Conservation (phyloP, 192 early-diverging fungal species). For the Cladochytrium replicatum region DNA sequence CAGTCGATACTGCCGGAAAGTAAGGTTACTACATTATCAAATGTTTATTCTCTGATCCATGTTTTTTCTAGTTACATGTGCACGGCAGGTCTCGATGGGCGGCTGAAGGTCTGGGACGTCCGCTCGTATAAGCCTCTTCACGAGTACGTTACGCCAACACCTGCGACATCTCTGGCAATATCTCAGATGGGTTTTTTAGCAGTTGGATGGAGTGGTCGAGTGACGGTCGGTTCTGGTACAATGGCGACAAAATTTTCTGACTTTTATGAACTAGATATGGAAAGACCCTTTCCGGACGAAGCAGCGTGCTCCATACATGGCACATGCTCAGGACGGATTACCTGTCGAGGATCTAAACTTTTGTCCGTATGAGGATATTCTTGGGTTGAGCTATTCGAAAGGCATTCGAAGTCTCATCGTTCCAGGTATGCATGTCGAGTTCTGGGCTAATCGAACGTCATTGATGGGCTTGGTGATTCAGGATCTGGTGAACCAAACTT, state of each 20-base stretch:
- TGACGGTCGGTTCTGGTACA: slow-evolving; percentile 35
- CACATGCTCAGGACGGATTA: slow-evolving; percentile 50
- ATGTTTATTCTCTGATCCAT: too few relatives aligned
- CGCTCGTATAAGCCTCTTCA: slow-evolving; percentile 71
- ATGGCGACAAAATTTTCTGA: neutral
- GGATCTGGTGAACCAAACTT: slow-evolving; percentile 96
- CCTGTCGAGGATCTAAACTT: slow-evolving; percentile 53
- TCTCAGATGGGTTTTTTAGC: slow-evolving; percentile 76
- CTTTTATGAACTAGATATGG: slow-evolving; percentile 51
- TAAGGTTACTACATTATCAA: slow-evolving; percentile 10
- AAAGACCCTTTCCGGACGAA: slow-evolving; percentile 71
- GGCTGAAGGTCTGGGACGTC: slow-evolving; percentile 89
- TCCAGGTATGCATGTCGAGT: slow-evolving; percentile 43
- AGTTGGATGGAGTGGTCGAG: slow-evolving; percentile 69
- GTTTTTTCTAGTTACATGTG: slow-evolving; percentile 60
- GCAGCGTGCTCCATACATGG: slow-evolving; percentile 81
- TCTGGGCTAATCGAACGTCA: neutral
- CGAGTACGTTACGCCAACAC: slow-evolving; percentile 65
- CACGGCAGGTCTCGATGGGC: slow-evolving; percentile 81
- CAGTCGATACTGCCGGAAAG: slow-evolving; percentile 57
- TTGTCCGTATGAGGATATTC: slow-evolving; percentile 94
- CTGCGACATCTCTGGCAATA: slow-evolving; percentile 71
- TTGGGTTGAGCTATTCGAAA: slow-evolving; percentile 68
- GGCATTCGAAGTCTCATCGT: slow-evolving; percentile 76
- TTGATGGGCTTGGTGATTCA: slow-evolving; percentile 2